phyloP scores from a whole-genome alignment of 768 basidiomycete genomes.

The Aureoboletus auriporus region DNA sequence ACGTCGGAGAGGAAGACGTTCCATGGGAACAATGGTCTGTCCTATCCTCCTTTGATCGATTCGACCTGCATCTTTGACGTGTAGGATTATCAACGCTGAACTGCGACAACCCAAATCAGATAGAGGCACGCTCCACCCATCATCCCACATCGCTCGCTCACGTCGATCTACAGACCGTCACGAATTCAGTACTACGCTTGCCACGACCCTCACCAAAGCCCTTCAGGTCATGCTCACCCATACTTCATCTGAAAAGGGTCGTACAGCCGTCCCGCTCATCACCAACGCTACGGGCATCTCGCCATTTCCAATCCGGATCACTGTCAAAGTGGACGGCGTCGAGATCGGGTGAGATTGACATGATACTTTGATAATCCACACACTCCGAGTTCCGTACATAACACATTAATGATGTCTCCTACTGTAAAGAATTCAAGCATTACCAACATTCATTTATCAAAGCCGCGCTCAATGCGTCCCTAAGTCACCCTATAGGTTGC shows the following conservation, averaged over 20 bases:
- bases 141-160: not conserved
- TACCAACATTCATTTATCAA: too few relatives aligned
- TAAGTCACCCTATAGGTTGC: conserved; percentile 20
- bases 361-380: too few relatives aligned
- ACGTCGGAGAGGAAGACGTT: conserved; percentile 73
- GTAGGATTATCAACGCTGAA: conserved; percentile 78
- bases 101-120: conserved; percentile 68
- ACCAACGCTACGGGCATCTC: conserved; percentile 75
- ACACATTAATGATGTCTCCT: too few relatives aligned
- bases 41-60: not conserved
- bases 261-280: conserved; percentile 72
- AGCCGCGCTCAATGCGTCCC: conserved; percentile 7
- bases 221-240: conserved; percentile 70
- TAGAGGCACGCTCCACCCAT: conserved; percentile 38
- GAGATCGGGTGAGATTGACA: conserved; percentile 44
- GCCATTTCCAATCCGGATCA: conserved; percentile 73
- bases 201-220: conserved; percentile 59
- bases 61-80: not conserved
- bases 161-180: conserved; percentile 35
- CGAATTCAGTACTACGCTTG: conserved; percentile 55
- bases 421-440: too few relatives aligned
- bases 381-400: too few relatives aligned
- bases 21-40: conserved; percentile 84
- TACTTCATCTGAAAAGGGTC: conserved; percentile 74
- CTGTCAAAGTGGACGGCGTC: conserved; percentile 62